Evolutionary conservation across 495 filamentous ascomycete species (phyloP).

Genomic region (Friedmanniomyces simplex): DNA sequence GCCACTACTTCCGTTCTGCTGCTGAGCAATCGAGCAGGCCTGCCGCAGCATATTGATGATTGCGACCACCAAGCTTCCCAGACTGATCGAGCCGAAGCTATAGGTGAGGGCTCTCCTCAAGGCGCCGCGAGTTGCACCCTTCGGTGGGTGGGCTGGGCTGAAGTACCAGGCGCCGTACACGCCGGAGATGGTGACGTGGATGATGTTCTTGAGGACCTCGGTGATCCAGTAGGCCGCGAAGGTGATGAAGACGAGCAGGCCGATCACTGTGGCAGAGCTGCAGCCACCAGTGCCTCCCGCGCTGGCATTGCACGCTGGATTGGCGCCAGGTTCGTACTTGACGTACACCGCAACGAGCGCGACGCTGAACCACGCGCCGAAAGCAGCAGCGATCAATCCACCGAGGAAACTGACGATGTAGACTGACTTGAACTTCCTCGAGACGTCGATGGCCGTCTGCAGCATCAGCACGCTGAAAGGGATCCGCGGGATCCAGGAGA

Average conservation of each 20-base stretch:
- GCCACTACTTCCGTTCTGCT: constrained; percentile 51
- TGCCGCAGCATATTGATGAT: constrained; percentile 77
- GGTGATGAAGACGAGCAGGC: constrained; percentile 73
- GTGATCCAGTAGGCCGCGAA: constrained; percentile 89
- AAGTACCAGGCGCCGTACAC: constrained; percentile 95
- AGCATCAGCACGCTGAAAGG: constrained; percentile 87
- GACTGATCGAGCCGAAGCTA: constrained; percentile 80
- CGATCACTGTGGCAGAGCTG: constrained; percentile 64
- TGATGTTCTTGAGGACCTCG: constrained; percentile 84
- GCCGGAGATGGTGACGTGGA: constrained; percentile 77
- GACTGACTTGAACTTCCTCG: constrained; percentile 71
- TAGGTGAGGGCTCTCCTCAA: constrained; percentile 71
- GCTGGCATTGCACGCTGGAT: constrained; percentile 50
- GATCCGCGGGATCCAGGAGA: constrained; percentile 77
- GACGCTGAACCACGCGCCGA: constrained; percentile 53
- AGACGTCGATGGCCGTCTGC: constrained; percentile 75
- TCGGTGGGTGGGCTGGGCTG: constrained; percentile 58
- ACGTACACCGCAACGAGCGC: constrained; percentile 60
- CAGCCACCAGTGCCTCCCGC: constrained; percentile 49
- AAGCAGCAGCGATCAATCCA: constrained; percentile 60
- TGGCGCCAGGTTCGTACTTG: constrained; percentile 60
- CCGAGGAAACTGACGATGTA: constrained; percentile 76
- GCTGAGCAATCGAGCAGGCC: constrained; percentile 60
- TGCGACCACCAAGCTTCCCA: constrained; percentile 78
- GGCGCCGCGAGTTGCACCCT: constrained; percentile 64